Percentiles rank a stretch among this genome's conserved stretches.
phyloP scores from a whole-genome alignment of 2,329 filamentous ascomycete genomes.

The Dactylellina haptotyla region DNA sequence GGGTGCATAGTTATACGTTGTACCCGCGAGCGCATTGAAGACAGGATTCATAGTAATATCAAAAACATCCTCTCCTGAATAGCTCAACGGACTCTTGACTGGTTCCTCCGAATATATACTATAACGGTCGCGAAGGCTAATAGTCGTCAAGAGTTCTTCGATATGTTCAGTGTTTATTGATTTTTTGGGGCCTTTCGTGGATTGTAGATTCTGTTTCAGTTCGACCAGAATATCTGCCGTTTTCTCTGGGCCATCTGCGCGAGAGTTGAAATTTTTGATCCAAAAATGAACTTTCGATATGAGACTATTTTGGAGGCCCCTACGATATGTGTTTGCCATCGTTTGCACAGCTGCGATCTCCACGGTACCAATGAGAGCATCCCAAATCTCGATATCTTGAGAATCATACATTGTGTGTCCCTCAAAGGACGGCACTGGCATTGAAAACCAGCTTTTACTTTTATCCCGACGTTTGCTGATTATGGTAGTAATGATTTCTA shows the following conservation, averaged over 20 bases:
- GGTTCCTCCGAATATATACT: neutral
- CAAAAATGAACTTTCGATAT: constrained; percentile 10
- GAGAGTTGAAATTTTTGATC: neutral
- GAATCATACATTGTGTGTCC: neutral
- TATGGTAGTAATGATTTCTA: neutral
- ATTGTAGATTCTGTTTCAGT: neutral
- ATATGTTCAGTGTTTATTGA: too few relatives aligned
- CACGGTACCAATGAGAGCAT: constrained; percentile 1
- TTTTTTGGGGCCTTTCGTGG: neutral
- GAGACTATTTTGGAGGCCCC: neutral
- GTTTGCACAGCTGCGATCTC: neutral
- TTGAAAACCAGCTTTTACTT: neutral
- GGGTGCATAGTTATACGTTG: constrained; percentile 10
- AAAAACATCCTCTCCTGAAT: neutral
- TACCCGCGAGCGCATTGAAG: neutral
- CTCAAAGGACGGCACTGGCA: neutral
- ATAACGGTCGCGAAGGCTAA: neutral
- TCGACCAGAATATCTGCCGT: neutral
- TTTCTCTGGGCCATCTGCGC: neutral
- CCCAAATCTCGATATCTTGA: constrained; percentile 1
- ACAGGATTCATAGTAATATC: constrained; percentile 4
- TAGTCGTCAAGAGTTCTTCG: too few relatives aligned
- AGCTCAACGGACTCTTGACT: neutral
- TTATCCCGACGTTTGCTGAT: neutral
- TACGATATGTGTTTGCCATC: constrained; percentile 1